Base-by-base conservation (phyloP, 352 stramenopile genomes). In the Hyaloperonospora brassicae region DNA sequence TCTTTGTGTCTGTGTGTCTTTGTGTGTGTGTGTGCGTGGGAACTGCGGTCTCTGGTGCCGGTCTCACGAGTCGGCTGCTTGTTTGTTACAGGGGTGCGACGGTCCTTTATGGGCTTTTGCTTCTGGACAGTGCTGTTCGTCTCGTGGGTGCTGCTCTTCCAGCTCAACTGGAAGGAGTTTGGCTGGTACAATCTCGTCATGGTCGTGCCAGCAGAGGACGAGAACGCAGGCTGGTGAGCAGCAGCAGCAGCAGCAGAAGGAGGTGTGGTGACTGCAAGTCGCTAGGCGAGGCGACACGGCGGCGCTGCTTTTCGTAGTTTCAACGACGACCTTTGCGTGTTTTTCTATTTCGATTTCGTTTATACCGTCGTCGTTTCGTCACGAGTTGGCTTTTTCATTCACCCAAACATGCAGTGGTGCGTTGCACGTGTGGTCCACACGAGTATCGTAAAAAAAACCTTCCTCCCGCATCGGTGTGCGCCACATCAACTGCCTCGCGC, bases 91-190 rank as follows among this genome's bases (percentile, higher is more conserved):
- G 80, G 84, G 83, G 73, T 87, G 49, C 83, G 83, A 45, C 79
- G 83, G 40, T 91, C 80, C 42, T 76, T 79, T 36, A 73, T 90
- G 60, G 73, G 75, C 7, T 86, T 84, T 47, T 64, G 64, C 58
- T 77, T 91, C 55, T 77, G 71, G 64, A 89, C 80, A 12, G 61
- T 83, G 38, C 39, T 91, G 4, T 90, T 93, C 44, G 23, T 90
- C 38, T 67, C 76, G 47, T 93, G 83, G 83, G 72, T 83, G 41
- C 49, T 93, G 24, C 24, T 86, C 5, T 91, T 93, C 58, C 83
- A 93, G 66, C 63, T 91, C 42, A 85, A 87, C 39, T 93, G 84
- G 84, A 86, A 89, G 60, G 76, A 88, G 25, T 88, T 89, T 59
- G 79, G 79, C 51, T 90, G 79, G 79, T 63, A 75, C 38, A 87